Base-by-base conservation (phyloP, 371 early-diverging fungal genomes). In the Rhizopus delemar region DNA sequence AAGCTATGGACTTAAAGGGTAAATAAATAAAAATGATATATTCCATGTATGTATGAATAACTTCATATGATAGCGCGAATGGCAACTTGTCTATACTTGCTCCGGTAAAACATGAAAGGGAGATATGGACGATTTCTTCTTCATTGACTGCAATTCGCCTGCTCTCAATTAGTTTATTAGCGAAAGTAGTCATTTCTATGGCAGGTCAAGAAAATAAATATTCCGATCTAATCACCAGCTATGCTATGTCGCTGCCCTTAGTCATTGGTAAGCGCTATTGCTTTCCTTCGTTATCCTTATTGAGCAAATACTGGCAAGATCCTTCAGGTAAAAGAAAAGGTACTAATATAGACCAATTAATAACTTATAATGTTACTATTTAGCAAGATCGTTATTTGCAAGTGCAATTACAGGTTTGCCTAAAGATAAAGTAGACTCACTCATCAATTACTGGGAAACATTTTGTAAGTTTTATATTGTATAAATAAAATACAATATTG, bases 221-320 rank as follows among this genome's bases (percentile, higher is more conserved):
- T 3, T 64, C 67, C 3, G 70, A 74, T 50, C 33, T 86, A 13
- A 71, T 86, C 12, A 69, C 81, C 3, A 70, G 78, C 28, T 83
- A 83, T 66, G 75, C 78, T 49, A 79, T 71, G 57, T 46, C 75
- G 22, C 66, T 90, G 12, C 86, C 88, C 1, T 71, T 80, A 3
- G 53, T 71, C 9, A 71, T 87, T 32, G 87, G 87, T 0, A 29
- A 70, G 15, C 46, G 56, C 2, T 92, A 78, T 60, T 75, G 81
- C 41, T 75, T 73, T 7, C 88, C 95, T 0, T 92, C 92, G 0
- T 73, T 94, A 13, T 82, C 91, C 1, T 83, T 83, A 51, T 63
- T 93, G 12, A 86, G 89, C 29, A 90, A 90, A 69, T 92, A 89
- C 46, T 93, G 93, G 91, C 91, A 91, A 61, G 95, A 94, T 67